Base-by-base conservation (phyloP, 768 basidiomycete genomes). In the Amanita rubescens region DNA sequence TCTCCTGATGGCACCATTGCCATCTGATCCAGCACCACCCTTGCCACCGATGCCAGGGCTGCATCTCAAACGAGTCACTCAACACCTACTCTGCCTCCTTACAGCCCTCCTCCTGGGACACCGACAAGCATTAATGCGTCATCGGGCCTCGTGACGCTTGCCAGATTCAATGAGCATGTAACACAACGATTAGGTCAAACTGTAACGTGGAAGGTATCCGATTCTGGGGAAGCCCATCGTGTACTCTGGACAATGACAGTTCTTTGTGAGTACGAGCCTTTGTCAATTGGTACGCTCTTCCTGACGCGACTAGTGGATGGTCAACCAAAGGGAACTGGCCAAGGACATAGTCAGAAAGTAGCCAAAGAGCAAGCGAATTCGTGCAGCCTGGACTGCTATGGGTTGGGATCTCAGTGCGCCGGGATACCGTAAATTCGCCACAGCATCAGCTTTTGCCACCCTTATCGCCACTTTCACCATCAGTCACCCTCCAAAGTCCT, bases 371-470 rank as follows among this genome's bases (percentile, higher is more conserved):
- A 30, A 32, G 54, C 54, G 10, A n/a, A 47, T 46, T 8, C 54
- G 54, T 9, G 54, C 49, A 33, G 39, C 45, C 8, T 55, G 54
- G 54, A 49, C 0, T 19, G 32, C n/a, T 9, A 55, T 55, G 54
- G 54, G 54, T 14, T 55, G 54, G 54, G 24, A 46, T 49, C 2
- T 20, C 6, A 11, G 19, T 12, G 25, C 52, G 9, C 32, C 43
- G 3, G 20, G 43, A n/a, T 27, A 20, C 33, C 5, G 10, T 42
- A 10, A 44, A n/a, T n/a, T 20, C 44, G 10, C 52, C 52, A 14
- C 34, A 37, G 20, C 25, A 30, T 39, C n/a, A 2, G 19, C n/a
- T n/a, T n/a, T 14, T 27, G n/a, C 17, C 5, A 14, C 5, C 27
- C 6, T 10, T 38, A 24, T 42, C 51, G 2, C 27, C 39, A 3